Base-by-base conservation (phyloP, 257 asterid genomes). In the Pogostemon cablin region DNA sequence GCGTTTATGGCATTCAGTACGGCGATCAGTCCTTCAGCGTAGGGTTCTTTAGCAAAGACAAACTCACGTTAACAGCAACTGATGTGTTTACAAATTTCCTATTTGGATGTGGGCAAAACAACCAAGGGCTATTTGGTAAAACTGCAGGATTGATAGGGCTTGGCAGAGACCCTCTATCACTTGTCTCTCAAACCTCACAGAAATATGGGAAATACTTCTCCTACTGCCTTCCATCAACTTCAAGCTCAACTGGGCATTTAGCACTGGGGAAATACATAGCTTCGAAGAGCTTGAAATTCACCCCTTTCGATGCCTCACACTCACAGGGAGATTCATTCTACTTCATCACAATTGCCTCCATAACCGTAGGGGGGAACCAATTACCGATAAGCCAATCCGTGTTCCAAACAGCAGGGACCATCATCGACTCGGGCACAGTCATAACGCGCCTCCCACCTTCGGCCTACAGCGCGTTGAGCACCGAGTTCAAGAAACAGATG, bases 351-450 rank as follows among this genome's bases (percentile, higher is more conserved):
- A 73, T 90, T 1, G 2, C 37, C 4, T 64, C 79, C 4, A 83
- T 93, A 5, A 55, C 57, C 42, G 82, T 93, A 0, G 96, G 90
- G 0, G 90, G 91, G 3, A 53, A 7, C 0, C 76, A 65, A 38
- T 32, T 92, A 11, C n/a, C 92, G 1, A 82, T 93, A 2, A 65
- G 72, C 48, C 79, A 77, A 58, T 59, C 83, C 9, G 77, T 86
- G 6, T 90, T 93, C 75, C 39, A 72, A 62, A 73, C 56, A 6
- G 77, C 81, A 0, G 96, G 97, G 11, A 76, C 79, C 2, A 76
- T 90, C 17, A 85, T 93, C 20, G 98, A 93, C 74, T 93, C 98
- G 0, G 97, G 98, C 7, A 93, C 97, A 9, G 97, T 87, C 41
- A 78, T 90, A n/a, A 88, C 96, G 3, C 84, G 96, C 2, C 84